Percentiles rank a stretch among this genome's conserved stretches.
These are phyloP conservation scores for Pontederia paniculata DNA, from an alignment of 176 grass and related monocot genomes.

Conservation along the genomic window DNA sequence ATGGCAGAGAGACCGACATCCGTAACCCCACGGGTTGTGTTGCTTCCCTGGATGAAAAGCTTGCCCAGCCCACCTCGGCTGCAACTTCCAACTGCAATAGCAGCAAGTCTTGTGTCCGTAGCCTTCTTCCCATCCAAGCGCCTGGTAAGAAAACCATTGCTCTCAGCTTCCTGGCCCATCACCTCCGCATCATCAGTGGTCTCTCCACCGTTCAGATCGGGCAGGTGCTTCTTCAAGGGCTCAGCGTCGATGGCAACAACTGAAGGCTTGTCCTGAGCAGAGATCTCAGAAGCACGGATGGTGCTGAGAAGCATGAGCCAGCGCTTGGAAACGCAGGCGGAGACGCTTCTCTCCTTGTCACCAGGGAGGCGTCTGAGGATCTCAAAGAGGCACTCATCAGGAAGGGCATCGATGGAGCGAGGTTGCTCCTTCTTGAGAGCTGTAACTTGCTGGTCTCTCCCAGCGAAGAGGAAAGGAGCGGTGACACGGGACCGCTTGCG, in stretches of 20 bases:
- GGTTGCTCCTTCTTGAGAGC: slow-evolving; percentile 34
- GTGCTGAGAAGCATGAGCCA: slow-evolving; percentile 59
- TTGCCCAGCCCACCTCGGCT: slow-evolving; percentile 40
- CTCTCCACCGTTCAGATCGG: slow-evolving; percentile 59
- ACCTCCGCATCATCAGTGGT: slow-evolving; percentile 16
- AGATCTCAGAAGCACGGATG: slow-evolving; percentile 63
- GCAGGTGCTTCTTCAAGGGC: slow-evolving; percentile 21
- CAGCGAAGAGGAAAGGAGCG: slow-evolving; percentile 39
- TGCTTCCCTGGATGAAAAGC: slow-evolving; percentile 49
- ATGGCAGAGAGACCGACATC: slow-evolving; percentile 57
- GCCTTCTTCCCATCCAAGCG: slow-evolving; percentile 48
- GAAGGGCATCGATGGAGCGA: slow-evolving; percentile 57
- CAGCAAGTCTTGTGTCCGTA: slow-evolving; percentile 59
- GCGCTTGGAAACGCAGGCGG: slow-evolving; percentile 69
- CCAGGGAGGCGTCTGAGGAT: slow-evolving; percentile 64
- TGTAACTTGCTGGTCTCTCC: slow-evolving; percentile 9
- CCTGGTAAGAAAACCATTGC: slow-evolving; percentile 28
- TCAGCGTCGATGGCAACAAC: background rate
- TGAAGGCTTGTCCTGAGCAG: background rate
- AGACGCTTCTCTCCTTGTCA: slow-evolving; percentile 42
- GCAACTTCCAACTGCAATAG: slow-evolving; percentile 38
- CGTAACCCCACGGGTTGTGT: slow-evolving; percentile 56
- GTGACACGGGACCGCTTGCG: slow-evolving; percentile 64
- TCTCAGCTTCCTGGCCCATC: slow-evolving; percentile 8
- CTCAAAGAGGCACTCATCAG: slow-evolving; percentile 88